Conservation (phyloP, 1,139 yeast species). For the Hyphopichia fennica region DNA sequence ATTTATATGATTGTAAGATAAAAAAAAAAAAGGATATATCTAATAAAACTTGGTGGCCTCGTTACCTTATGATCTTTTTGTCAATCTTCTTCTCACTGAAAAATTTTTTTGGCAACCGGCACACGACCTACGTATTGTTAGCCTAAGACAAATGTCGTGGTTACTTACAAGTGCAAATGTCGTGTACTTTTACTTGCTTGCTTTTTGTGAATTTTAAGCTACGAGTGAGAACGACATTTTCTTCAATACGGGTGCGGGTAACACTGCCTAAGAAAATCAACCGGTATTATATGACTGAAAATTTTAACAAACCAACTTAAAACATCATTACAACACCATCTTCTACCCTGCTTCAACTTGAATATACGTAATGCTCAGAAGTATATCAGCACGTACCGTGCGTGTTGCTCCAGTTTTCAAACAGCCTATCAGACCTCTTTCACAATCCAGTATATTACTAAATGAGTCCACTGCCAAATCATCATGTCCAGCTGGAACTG, state of each 20-base stretch:
- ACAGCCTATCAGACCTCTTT: no score
- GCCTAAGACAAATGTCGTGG: no score
- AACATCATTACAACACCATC: no score
- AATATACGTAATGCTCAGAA: background rate
- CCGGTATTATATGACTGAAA: no score
- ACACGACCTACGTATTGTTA: background rate
- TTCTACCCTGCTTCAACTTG: background rate
- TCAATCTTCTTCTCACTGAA: background rate
- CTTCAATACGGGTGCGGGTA: no score
- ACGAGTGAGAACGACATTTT: no score
- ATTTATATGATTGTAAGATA: background rate
- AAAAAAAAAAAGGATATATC: background rate
- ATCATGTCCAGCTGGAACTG: constrained; percentile 73
- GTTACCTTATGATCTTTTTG: background rate
- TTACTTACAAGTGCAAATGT: no score
- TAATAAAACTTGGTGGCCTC: background rate
- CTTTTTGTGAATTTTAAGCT: no score
- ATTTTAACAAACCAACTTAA: no score
- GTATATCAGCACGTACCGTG: background rate
- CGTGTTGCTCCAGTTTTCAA: no score
- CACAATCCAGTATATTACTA: background rate
- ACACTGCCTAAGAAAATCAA: no score
- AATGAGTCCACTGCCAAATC: constrained; percentile 23
- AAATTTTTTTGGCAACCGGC: background rate
- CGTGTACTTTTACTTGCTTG: no score